These are phyloP conservation scores for Sphaerobolus stellatus DNA, from an alignment of 1,284 basidiomycete species.

Conservation along the genomic window DNA sequence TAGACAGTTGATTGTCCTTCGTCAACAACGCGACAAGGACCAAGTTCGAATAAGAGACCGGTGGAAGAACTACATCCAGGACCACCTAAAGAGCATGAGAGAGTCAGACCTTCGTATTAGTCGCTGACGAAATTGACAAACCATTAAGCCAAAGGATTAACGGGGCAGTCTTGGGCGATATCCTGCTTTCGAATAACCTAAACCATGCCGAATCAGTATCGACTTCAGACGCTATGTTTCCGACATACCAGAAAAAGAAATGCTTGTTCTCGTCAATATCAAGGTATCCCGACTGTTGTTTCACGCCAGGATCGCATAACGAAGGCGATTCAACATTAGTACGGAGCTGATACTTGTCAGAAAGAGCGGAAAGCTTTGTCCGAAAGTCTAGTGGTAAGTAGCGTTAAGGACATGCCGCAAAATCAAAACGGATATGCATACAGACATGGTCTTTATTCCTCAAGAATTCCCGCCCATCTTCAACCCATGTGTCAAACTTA, in stretches of 20 bases:
- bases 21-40: slow-evolving; percentile 75
- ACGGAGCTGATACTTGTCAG: slow-evolving; percentile 62
- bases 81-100: slow-evolving; percentile 39
- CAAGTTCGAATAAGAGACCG: slow-evolving; percentile 84
- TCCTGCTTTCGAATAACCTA: slow-evolving; percentile 85
- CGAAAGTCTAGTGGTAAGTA: slow-evolving; percentile 71
- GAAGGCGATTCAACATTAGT: slow-evolving; percentile 60
- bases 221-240: neutral
- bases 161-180: slow-evolving; percentile 71
- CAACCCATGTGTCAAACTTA: no score
- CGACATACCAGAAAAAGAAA: slow-evolving; percentile 78
- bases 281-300: slow-evolving; percentile 88
- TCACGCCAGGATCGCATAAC: slow-evolving; percentile 79
- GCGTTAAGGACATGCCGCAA: no score
- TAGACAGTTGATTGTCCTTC: slow-evolving; percentile 66
- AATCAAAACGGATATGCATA: no score
- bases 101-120: no score
- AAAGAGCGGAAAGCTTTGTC: slow-evolving; percentile 70
- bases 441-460: no score
- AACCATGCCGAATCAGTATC: no score
- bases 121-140: neutral
- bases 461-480: no score
- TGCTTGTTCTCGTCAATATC: slow-evolving; percentile 81
- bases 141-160: slow-evolving; percentile 90
- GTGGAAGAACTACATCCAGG: slow-evolving; percentile 79